Base-by-base conservation (phyloP, 768 basidiomycete species). In the Podaxis sp. region DNA sequence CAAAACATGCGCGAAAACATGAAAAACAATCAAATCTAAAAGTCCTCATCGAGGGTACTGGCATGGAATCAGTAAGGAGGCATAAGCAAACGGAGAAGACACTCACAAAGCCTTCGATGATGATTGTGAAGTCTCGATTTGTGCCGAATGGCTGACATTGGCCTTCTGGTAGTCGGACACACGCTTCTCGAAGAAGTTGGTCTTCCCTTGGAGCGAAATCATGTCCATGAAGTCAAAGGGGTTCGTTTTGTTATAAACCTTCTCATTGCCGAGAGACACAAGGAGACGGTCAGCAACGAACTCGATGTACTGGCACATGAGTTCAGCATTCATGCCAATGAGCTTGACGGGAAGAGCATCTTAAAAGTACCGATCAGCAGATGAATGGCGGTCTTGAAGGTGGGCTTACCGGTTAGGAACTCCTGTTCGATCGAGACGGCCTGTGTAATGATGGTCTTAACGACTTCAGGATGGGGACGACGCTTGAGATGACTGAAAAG, bases 131-230 rank as follows among this genome's bases (percentile, higher is more conserved):
- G 65, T 46, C 56, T 71, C 71, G 21, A 65, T 59, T 53, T 65
- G 63, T 47, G 70, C 53, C 86, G 80, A 71, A 85, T 91, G 78
- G 90, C 93, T 70, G 55, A 74, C 65, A 18, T 66, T 67, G 28
- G 90, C 90, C 67, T 86, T 90, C 10, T 87, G 79, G 65, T 92
- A 92, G 28, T 91, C 90, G 4, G 92, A 93, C 4, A 97, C 96
- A 3, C 95, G 83, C 76, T 96, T 95, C 77, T 97, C 95, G 71
- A 96, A 97, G 75, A 97, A 98, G 78, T 97, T 95, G 42, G 95
- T 94, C 80, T 98, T 98, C 61, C 96, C 95, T 74, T 95, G 91
- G 10, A 97, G 77, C 4, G 94, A 96, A 48, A 95, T 96, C 84
- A 95, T 87, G 66, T 95, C 93, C 93, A 95, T 95, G 68, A 94